phyloP scores from a whole-genome alignment of 805 yeast species.

The Ogataea glucozyma region DNA sequence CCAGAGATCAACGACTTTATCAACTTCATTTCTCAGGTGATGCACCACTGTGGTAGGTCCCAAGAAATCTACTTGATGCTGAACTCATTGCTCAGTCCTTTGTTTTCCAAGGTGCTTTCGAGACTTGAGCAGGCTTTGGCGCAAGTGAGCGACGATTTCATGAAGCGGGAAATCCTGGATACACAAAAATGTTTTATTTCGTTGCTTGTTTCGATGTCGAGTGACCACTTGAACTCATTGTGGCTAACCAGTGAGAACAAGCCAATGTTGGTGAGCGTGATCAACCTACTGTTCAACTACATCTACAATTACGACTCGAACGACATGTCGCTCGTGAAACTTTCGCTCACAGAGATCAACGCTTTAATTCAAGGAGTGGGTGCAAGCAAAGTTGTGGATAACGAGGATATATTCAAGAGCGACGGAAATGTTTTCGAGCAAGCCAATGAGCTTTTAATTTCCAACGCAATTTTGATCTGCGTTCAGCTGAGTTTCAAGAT shows the following conservation, averaged over 20 bases:
- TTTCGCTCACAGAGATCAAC: constrained; percentile 67
- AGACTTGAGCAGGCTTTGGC: constrained; percentile 26
- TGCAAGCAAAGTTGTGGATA: constrained; percentile 63
- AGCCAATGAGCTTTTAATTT: constrained; percentile 67
- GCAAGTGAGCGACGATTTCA: constrained; percentile 34
- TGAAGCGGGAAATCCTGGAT: constrained; percentile 57
- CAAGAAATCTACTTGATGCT: constrained; percentile 71
- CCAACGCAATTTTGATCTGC: constrained; percentile 62
- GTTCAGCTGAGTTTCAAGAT: constrained; percentile 82
- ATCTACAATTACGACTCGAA: constrained; percentile 51
- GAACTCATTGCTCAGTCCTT: constrained; percentile 72
- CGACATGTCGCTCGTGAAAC: constrained; percentile 68
- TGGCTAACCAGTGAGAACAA: constrained; percentile 66
- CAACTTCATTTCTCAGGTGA: constrained; percentile 83
- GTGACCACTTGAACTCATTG: constrained; percentile 78
- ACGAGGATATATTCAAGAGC: constrained; percentile 52
- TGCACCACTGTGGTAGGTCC: constrained; percentile 71
- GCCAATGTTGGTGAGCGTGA: constrained; percentile 55
- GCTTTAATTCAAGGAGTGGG: constrained; percentile 67
- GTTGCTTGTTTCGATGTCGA: constrained; percentile 65
- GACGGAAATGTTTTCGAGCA: constrained; percentile 57
- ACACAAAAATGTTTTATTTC: constrained; percentile 71
- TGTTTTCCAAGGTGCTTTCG: constrained; percentile 61
- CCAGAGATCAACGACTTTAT: constrained; percentile 78
- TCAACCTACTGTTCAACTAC: constrained; percentile 64